Evolutionary conservation across 2,329 filamentous ascomycete species (phyloP), one percentile per base, ranked within the genome.

Genomic region (Cytospora mali): DNA sequence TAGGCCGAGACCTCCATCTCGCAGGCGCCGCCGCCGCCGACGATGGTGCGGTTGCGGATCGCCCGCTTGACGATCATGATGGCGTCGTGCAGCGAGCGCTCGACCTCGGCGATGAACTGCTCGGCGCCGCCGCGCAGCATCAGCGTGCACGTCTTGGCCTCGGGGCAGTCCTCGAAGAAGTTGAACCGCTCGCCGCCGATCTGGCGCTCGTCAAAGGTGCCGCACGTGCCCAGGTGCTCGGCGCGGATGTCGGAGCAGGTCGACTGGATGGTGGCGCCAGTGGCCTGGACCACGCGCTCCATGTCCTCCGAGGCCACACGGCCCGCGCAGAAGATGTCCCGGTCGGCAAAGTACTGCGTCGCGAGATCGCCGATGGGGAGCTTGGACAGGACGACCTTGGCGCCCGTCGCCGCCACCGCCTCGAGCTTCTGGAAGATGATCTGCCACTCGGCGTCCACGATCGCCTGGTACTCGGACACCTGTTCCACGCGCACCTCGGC

Each of bases 31-130:
- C 95, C 95, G 71, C 95, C 95, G 52, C 93, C 95, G 28, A 99
- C 95, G 68, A 99, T 97, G 74, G 87, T 91, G 73, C 89, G 89
- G 83, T 98, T 96, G 81, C 92, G 92, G 77, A 98, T 92, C 29
- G 95, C 92, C 66, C 96, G 93, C 87, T 98, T 98, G 74, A 99
- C 95, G 72, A 99, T 97, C 95, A 99, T 99, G 79, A 99, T 98
- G 70, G 95, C 95, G 73, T 99, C 95, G 82, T 99, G 95, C 69
- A 99, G 85, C 74, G 92, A 97, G 68, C 95, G 91, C 82, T 99
- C 95, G 1, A 97, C 95, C 77, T 99, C 95, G 63, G 95, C 95
- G 71, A 99, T 99, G 80, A 99, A 99, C 77, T 99, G 95, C 81
- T 99, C 95, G 39, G 95, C 95, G 68, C 95, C 95, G 72, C 95